Conservation (phyloP, 768 basidiomycete species). For the Auricularia auricula-judae region DNA sequence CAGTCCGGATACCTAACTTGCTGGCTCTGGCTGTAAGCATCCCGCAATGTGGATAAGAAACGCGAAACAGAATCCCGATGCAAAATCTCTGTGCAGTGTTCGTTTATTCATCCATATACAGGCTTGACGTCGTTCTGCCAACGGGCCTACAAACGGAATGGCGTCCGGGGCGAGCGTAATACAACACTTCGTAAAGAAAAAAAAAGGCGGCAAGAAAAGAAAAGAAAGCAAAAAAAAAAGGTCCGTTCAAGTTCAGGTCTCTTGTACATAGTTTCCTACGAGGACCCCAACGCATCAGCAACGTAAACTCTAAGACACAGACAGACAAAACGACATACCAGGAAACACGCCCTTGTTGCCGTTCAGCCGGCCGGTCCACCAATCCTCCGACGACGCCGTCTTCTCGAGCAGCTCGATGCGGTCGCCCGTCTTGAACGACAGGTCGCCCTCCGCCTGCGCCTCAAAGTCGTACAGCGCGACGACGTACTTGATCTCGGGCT, state of each 20-base stretch:
- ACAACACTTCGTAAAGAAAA: neutral
- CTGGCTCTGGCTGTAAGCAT: too few relatives aligned
- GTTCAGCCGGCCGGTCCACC: conserved; percentile 91
- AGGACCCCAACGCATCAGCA: neutral
- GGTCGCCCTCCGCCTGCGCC: conserved; percentile 89
- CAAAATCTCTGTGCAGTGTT: too few relatives aligned
- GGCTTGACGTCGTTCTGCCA: too few relatives aligned
- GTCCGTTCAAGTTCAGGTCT: neutral
- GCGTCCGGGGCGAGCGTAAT: too few relatives aligned
- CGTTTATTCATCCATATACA: too few relatives aligned
- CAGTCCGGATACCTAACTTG: too few relatives aligned
- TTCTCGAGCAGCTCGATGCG: conserved; percentile 82
- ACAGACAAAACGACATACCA: conserved; percentile 31
- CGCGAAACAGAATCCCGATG: too few relatives aligned
- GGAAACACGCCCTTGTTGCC: conserved; percentile 86
- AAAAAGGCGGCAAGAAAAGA: neutral
- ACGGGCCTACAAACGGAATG: too few relatives aligned
- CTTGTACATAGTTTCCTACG: conserved; percentile 13
- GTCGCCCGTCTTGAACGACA: conserved; percentile 84
- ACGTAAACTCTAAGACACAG: too few relatives aligned
- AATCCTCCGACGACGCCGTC: conserved; percentile 77
- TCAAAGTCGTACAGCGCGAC: conserved; percentile 91
- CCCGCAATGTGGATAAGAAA: too few relatives aligned
- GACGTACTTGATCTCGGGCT: conserved; percentile 61
- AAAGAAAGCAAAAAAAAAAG: neutral